Evolutionary conservation across 768 basidiomycete species (phyloP), one percentile per base, ranked within the genome.

Genomic region (Coprinopsis sp.): DNA sequence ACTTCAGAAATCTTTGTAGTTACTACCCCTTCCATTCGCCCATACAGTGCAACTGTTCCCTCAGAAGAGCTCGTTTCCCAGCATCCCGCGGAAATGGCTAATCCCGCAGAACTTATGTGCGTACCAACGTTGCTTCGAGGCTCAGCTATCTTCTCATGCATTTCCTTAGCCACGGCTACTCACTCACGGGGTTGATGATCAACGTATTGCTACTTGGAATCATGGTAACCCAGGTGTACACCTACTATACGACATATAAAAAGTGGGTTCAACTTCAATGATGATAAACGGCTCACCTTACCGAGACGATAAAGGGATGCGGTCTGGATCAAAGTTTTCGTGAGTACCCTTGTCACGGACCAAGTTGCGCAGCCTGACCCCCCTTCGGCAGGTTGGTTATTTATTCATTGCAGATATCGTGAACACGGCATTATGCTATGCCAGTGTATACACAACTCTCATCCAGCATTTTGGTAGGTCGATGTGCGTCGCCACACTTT

Each of bases 191-290:
- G 7, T 33, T 48, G 14, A 46, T 50, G 13, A 50, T 56, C 45
- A 51, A 53, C 42, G 37, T 51, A 14, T 23, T 53, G 11, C 41
- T 56, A 18, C 40, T 53, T 27, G 55, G 54, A 16, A 51, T 56
- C 34, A 49, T 53, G 44, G 42, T 46, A 7, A 50, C 41, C 33
- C 55, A 56, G 25, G 25, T 46, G 19, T 49, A 54, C 37, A 19
- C 51, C 5, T 56, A 56, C 33, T 50, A 44, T 34, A 51, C 50
- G 28, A 47, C 44, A 16, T 51, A 56, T 44, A 46, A 53, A 38
- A 49, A 12, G 12, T n/a, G n/a, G n/a, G n/a, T n/a, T n/a, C n/a
- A n/a, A n/a, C n/a, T n/a, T n/a, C n/a, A n/a, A n/a, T n/a, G n/a
- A n/a, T n/a, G n/a, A n/a, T n/a, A n/a, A n/a, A n/a, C n/a, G n/a